Conservation (phyloP, 129 eudicot species). For the Centrapalus pauciflorus region DNA sequence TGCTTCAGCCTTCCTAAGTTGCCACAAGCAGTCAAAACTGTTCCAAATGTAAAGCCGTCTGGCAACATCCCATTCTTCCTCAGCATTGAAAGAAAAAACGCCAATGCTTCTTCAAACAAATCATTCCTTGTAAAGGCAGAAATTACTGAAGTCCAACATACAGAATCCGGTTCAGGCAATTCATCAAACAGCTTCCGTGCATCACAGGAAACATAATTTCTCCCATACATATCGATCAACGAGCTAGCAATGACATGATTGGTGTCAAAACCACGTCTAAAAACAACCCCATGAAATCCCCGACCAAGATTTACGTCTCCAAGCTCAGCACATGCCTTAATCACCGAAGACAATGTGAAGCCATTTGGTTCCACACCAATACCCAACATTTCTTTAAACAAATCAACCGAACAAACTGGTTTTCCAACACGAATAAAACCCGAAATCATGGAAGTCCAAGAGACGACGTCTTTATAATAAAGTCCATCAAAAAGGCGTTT, state of each 20-base stretch:
- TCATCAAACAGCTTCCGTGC: constrained; percentile 59
- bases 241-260: constrained; percentile 57
- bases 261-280: constrained; percentile 51
- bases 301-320: constrained; percentile 49
- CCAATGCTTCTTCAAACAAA: constrained; percentile 52
- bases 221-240: constrained; percentile 82
- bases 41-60: constrained; percentile 70
- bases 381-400: constrained; percentile 48
- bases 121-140: constrained; percentile 72
- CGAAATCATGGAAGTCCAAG: constrained; percentile 85
- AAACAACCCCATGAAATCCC: constrained; percentile 62
- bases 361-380: constrained; percentile 60
- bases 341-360: constrained; percentile 71
- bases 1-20: constrained; percentile 59
- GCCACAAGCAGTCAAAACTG: constrained; percentile 69
- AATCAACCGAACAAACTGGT: constrained; percentile 31
- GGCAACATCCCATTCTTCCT: constrained; percentile 33
- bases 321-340: constrained; percentile 65
- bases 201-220: constrained; percentile 25
- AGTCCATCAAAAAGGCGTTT: constrained; percentile 52
- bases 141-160: constrained; percentile 82
- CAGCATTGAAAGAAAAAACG: constrained; percentile 45
- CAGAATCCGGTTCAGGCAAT: constrained; percentile 57
- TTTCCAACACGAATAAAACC: constrained; percentile 56
- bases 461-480: constrained; percentile 53